Evolutionary conservation across 2,329 filamentous ascomycete genomes (phyloP), one percentile per base, ranked within the genome.

Genomic region (Ophiostoma sp.): DNA sequence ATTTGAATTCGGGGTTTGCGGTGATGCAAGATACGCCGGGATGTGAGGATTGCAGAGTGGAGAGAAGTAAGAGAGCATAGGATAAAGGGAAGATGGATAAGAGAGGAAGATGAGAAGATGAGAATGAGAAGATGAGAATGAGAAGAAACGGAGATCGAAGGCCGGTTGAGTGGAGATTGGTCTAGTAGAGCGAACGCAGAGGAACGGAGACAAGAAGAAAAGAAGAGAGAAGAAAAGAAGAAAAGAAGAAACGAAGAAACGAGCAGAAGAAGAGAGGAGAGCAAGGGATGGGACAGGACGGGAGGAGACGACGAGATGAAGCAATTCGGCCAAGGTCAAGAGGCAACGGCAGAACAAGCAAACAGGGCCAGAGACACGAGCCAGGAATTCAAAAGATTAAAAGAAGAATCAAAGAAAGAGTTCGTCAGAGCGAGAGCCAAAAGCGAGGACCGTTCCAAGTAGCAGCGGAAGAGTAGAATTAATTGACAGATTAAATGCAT

Each of bases 161-260:
- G 63, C 63, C 41, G 66, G 62, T 64, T 45, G 70, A 71, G 70
- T 71, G 70, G 70, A 71, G 70, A 70, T 70, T 67, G 67, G 70
- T 71, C 69, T 70, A 52, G 49, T 49, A n/a, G 45, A 49, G 16
- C 12, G 45, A 49, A 9, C 12, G 16, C 1, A 14, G 16, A 5
- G 5, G 45, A 49, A 11, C 14, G n/a, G 49, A 62, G 58, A n/a
- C 58, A 41, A 62, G 58, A 9, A n/a, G 14, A 62, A 62, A 40
- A 60, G 36, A 60, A 40, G 16, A 36, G 4, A 40, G 16, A 60
- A 40, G 27, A 9, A 6, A 60, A 40, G 12, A 12, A 40, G 9
- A 40, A 1, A 1, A 60, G 11, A 40, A 7, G 14, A 40, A 60
- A 16, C 6, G 27, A 4, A 40, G 9, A 14, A 7, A 36, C 2